Base-by-base conservation (phyloP, 2,329 filamentous ascomycete species). In the Alternaria sp. region DNA sequence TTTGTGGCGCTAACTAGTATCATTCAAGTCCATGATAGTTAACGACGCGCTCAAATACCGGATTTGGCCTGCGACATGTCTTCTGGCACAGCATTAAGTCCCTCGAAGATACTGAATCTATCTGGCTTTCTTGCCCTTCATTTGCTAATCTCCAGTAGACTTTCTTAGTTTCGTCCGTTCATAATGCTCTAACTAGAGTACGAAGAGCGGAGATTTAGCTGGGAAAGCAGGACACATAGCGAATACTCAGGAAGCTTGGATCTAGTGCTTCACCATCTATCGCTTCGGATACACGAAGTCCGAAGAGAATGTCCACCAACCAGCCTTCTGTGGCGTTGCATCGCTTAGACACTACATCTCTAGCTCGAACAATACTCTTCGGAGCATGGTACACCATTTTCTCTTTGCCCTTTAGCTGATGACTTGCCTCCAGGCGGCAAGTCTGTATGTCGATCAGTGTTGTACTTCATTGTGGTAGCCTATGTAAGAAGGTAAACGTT, bases 1-100 rank as follows among this genome's bases (percentile, higher is more conserved):
- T 18, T 18, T 30, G 38, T 54, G 38, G 51, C 38, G 27, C 28
- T 54, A 12, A 27, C 51, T 54, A 54, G 20, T 20, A 28, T 44
- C 38, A 25, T 22, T 43, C 3, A 5, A 25, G 51, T 28, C 32
- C 11, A 18, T 54, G 27, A 53, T 18, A 54, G 18, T 32, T n/a
- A 25, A 11, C 16, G 27, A 44, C 1, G 51, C 2, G 18, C 8
- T 14, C 7, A 16, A 9, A 30, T 18, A 27, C 28, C 40, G 27
- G 27, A 11, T 53, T 41, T 32, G 14, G 18, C 18, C 8, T 20
- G 27, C 14, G n/a, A 16, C 9, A 34, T 32, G 5, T 54, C 11
- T 36, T n/a, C 12, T n/a, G 4, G 18, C 9, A 49, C 12, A 14
- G 6, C 5, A 8, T 34, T 18, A 9, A 49, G 5, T 25, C 6